Percentiles rank a stretch among this genome's conserved stretches.
Conservation (phyloP, 495 filamentous ascomycete genomes). For the Lasiosphaeria ovina region DNA sequence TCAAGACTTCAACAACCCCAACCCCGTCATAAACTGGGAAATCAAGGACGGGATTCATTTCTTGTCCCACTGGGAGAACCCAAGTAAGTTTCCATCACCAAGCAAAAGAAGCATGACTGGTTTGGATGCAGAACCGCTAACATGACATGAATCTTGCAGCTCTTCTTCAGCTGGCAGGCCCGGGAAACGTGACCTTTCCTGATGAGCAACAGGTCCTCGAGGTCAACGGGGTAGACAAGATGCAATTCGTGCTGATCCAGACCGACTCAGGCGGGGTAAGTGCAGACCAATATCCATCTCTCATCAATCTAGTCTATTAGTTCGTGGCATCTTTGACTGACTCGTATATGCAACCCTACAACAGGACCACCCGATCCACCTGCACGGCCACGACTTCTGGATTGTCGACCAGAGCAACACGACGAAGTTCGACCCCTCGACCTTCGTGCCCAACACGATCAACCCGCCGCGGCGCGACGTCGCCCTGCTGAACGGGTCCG, state of each 20-base stretch:
- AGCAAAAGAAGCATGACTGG: neutral
- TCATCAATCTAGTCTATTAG: no score
- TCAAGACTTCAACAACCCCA: neutral
- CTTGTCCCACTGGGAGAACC: conserved; percentile 10
- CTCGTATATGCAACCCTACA: neutral
- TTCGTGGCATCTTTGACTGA: no score
- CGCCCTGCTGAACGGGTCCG: conserved; percentile 39
- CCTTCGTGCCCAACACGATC: conserved; percentile 38
- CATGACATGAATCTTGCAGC: neutral
- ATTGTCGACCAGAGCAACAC: conserved; percentile 44
- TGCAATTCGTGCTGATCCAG: neutral
- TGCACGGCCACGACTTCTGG: conserved; percentile 61
- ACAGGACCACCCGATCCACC: conserved; percentile 43
- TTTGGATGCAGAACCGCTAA: neutral
- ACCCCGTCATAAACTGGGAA: neutral
- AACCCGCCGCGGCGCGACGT: conserved; percentile 55
- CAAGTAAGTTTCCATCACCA: neutral
- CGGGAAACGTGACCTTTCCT: conserved; percentile 1
- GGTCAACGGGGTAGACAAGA: conserved; percentile 3
- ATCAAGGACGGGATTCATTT: conserved; percentile 1
- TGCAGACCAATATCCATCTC: no score
- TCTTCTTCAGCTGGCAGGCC: conserved; percentile 5
- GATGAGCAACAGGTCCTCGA: conserved; percentile 7
- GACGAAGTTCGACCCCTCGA: conserved; percentile 15
- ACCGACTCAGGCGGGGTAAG: neutral